These are phyloP conservation scores for Blastosporella zonata DNA, from an alignment of 1,284 basidiomycete species.

Conservation along the genomic window DNA sequence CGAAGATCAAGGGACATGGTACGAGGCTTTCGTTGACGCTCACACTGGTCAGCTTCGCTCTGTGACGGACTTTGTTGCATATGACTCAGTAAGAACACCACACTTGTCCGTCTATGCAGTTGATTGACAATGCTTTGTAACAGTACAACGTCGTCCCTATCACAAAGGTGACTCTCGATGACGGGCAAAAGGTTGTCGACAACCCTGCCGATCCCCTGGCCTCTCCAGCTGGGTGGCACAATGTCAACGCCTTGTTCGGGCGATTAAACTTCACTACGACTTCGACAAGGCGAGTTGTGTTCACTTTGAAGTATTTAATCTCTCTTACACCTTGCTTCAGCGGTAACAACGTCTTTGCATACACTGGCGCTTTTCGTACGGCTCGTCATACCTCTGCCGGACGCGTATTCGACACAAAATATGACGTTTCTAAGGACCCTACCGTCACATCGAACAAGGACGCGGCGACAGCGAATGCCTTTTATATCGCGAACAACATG, in stretches of 20 bases:
- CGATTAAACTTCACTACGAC: background rate
- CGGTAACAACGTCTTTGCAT: conserved; percentile 36
- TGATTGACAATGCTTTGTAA: background rate
- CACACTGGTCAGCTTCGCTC: conserved; percentile 46
- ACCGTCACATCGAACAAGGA: conserved; percentile 14
- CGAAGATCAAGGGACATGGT: conserved; percentile 50
- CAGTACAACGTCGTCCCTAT: conserved; percentile 46
- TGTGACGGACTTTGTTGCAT: conserved; percentile 48
- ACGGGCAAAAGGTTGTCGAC: conserved; percentile 37
- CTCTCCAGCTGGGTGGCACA: conserved; percentile 50
- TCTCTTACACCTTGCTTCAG: conserved; percentile 13
- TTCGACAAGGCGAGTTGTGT: conserved; percentile 5
- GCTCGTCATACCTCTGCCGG: conserved; percentile 28
- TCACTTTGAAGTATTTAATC: background rate
- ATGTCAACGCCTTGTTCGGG: conserved; percentile 15
- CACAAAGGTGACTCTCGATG: conserved; percentile 30
- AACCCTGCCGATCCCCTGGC: conserved; percentile 37
- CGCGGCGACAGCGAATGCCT: conserved; percentile 6
- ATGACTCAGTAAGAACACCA: conserved; percentile 32
- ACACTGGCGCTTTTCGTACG: conserved; percentile 24
- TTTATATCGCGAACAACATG: conserved; percentile 8
- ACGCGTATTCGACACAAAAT: conserved; percentile 38
- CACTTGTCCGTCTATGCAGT: background rate
- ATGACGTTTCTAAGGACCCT: conserved; percentile 25
- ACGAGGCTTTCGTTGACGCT: conserved; percentile 62